These are phyloP conservation scores for Setaria italica DNA, from an alignment of 202 grass and related monocot species.

Conservation along the genomic window DNA sequence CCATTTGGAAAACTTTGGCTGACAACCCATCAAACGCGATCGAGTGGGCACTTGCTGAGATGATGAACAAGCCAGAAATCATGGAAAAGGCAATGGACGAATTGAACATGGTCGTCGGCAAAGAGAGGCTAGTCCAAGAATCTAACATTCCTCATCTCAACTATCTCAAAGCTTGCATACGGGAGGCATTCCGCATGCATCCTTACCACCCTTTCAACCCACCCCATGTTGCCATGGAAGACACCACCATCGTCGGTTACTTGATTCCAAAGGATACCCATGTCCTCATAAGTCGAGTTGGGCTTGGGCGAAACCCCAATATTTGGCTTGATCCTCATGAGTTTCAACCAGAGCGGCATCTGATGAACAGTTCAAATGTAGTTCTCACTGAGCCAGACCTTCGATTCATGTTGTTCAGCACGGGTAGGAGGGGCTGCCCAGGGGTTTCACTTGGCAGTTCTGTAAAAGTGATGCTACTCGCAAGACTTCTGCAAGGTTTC, in stretches of 20 bases:
- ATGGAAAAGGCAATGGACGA: constrained; percentile 36
- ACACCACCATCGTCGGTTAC: constrained; percentile 35
- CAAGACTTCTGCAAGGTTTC: constrained; percentile 61
- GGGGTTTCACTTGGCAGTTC: constrained; percentile 30
- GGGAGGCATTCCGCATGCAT: constrained; percentile 60
- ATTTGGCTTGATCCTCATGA: constrained; percentile 47
- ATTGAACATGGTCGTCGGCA: constrained; percentile 42
- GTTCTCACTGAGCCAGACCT: constrained; percentile 47
- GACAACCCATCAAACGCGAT: constrained; percentile 48
- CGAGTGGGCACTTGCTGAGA: constrained; percentile 39
- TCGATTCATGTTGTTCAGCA: constrained; percentile 55
- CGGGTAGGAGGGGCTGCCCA: constrained; percentile 46
- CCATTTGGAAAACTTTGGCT: too few species aligned
- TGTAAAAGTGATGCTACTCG: constrained; percentile 52
- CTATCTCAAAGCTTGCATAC: constrained; percentile 56
- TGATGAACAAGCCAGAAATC: constrained; percentile 23
- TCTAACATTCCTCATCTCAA: constrained; percentile 45
- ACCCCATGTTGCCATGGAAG: constrained; percentile 52
- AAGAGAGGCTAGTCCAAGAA: constrained; percentile 42
- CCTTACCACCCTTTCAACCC: constrained; percentile 49
- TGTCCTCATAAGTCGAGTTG: constrained; percentile 48
- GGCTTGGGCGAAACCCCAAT: constrained; percentile 43
- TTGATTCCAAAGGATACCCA: constrained; percentile 51
- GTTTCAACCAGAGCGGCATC: constrained; percentile 54
- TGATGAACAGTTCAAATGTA: background rate